These are phyloP conservation scores for Apiospora kogelbergensis DNA, from an alignment of 2,329 filamentous ascomycete genomes.

Conservation along the genomic window DNA sequence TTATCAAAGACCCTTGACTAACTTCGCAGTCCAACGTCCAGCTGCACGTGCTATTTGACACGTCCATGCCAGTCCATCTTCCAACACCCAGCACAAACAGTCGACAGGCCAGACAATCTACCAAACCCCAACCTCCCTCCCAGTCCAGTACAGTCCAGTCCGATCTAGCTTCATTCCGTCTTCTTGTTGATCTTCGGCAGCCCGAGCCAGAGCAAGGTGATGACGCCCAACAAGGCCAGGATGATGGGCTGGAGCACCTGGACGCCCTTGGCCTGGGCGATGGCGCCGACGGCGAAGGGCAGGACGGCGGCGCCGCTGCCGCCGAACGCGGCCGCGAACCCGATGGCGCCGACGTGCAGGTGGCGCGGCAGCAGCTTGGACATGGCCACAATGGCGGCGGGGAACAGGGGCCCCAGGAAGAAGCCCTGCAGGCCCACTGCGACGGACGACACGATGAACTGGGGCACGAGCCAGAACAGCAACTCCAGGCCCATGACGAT, in stretches of 20 bases:
- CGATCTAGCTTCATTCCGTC: slow-evolving; percentile 30
- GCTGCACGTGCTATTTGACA: no score
- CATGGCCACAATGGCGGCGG: slow-evolving; percentile 67
- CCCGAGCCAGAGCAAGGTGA: slow-evolving; percentile 46
- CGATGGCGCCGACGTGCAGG: slow-evolving; percentile 75
- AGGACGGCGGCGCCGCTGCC: slow-evolving; percentile 69
- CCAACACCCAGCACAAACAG: no score
- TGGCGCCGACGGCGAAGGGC: slow-evolving; percentile 65
- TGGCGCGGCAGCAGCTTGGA: slow-evolving; percentile 69
- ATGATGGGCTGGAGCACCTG: slow-evolving; percentile 57
- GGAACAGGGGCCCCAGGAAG: slow-evolving; percentile 78
- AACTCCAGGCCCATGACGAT: slow-evolving; percentile 66
- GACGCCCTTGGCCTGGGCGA: slow-evolving; percentile 59
- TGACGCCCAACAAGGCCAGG: slow-evolving; percentile 46
- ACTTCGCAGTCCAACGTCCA: no score
- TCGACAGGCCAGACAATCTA: no score
- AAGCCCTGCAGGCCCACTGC: slow-evolving; percentile 73
- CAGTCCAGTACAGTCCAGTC: no score
- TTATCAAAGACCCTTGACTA: no score
- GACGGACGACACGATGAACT: slow-evolving; percentile 73
- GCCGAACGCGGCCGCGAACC: slow-evolving; percentile 76
- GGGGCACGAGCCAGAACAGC: slow-evolving; percentile 79
- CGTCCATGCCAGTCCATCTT: no score
- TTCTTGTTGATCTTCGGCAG: slow-evolving; percentile 43
- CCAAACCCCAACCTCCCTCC: no score